Base-by-base conservation (phyloP, 108 stramenopile genomes). In the Cyclostephanos invisitatus region DNA sequence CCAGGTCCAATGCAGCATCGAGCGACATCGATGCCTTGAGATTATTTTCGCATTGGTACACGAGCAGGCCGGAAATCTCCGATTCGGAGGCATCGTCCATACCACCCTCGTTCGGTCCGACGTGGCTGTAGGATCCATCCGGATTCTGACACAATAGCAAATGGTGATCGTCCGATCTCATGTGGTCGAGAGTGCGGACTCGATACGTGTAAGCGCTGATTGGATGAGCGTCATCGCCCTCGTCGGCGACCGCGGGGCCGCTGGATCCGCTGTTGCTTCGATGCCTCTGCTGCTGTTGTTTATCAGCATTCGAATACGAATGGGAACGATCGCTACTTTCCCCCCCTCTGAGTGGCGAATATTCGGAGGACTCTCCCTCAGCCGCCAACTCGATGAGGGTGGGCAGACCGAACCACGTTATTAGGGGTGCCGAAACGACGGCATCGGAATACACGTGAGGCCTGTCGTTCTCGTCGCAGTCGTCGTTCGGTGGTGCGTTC, bases 91-190 rank as follows among this genome's bases (percentile, higher is more conserved):
- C 44, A 58, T 53, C 50, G 32, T 53, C 28, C 0, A 24, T 20
- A 25, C 25, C 38, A 36, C n/a, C 47, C 1, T 40, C 47, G 40
- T 8, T 47, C 2, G 27, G 14, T 1, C 4, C 29, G 48, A 64
- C 73, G 36, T 80, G 72, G 20, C 72, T 73, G 66, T 80, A 80
- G 27, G 79, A 68, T 8, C 79, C 79, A 37, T 80, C 79, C 27
- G 62, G 67, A 47, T 80, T 80, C 24, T 80, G 80, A 55, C 64
- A 57, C 67, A 80, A 64, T 48, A 64, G 62, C 22, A 80, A 37
- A 29, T 65, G 68, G 35, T 80, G 80, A 24, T 64, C 66, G 68
- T 80, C 68, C 2, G 38, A 59, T 9, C 22, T 47, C n/a, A 32
- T 32, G 32, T 32, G 32, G 42, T 67, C 53, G 4, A 56, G 27